Evolutionary conservation across 1,284 basidiomycete genomes (phyloP).

Genomic region (Bondarzewia mesenterica): DNA sequence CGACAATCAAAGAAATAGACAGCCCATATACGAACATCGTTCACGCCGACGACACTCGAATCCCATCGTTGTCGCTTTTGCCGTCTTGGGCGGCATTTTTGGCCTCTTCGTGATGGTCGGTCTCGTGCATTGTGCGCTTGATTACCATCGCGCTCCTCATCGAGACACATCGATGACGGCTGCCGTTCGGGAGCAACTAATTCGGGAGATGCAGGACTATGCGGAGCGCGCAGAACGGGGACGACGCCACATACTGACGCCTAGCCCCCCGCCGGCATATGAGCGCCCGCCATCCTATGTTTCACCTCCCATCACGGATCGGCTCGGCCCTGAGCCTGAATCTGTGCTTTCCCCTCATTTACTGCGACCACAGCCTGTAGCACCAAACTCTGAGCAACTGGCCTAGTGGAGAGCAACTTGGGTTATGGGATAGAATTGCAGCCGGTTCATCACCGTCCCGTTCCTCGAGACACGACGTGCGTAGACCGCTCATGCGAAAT

Average conservation of each 20-base stretch:
- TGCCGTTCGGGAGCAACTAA: slow-evolving; percentile 38
- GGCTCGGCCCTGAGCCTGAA: too few species aligned
- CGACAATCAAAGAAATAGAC: slow-evolving; percentile 4
- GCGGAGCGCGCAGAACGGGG: slow-evolving; percentile 1
- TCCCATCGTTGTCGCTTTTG: slow-evolving; percentile 33
- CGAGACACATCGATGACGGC: slow-evolving; percentile 30
- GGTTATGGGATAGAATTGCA: too few species aligned
- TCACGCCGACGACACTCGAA: slow-evolving; percentile 12
- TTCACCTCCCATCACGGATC: too few species aligned
- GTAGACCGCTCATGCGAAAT: too few species aligned
- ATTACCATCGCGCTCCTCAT: slow-evolving; percentile 34
- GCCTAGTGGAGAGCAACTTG: too few species aligned
- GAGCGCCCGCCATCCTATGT: not conserved
- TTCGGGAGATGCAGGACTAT: slow-evolving; percentile 34
- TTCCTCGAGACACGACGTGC: too few species aligned
- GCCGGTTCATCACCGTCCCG: too few species aligned
- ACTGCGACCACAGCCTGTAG: too few species aligned
- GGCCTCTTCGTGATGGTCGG: slow-evolving; percentile 26
- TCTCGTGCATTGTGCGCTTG: slow-evolving; percentile 32
- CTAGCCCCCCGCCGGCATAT: slow-evolving; percentile 2
- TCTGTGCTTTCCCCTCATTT: too few species aligned
- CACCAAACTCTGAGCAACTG: too few species aligned
- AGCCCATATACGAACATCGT: slow-evolving; percentile 12
- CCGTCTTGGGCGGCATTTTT: slow-evolving; percentile 35
- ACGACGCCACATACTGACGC: not conserved